These are phyloP conservation scores for Globisporangium cystogenes DNA, from an alignment of 352 stramenopile genomes.

Conservation along the genomic window DNA sequence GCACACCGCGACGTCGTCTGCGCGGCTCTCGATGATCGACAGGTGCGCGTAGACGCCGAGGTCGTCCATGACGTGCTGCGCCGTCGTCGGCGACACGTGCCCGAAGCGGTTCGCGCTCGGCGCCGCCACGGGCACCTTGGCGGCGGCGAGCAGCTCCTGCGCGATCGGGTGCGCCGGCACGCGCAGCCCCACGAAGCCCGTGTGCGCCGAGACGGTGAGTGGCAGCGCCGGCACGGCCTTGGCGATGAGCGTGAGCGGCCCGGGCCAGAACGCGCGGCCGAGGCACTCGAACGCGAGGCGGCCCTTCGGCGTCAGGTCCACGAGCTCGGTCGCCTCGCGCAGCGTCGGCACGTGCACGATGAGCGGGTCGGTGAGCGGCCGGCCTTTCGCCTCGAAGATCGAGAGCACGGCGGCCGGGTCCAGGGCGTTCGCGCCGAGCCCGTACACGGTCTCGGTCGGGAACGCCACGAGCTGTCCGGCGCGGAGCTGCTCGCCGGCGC, in stretches of 20 bases:
- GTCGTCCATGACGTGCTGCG: conserved; percentile 97
- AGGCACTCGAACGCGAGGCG: conserved; percentile 79
- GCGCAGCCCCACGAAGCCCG: conserved; percentile 96
- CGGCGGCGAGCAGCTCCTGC: conserved; percentile 81
- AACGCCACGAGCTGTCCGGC: conserved; percentile 89
- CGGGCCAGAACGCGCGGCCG: conserved; percentile 93
- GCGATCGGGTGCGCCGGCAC: conserved; percentile 93
- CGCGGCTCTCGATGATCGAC: conserved; percentile 70
- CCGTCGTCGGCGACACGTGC: conserved; percentile 96
- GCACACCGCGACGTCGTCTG: conserved; percentile 45
- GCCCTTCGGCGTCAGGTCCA: conserved; percentile 73
- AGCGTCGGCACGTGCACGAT: conserved; percentile 96
- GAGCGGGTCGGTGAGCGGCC: conserved; percentile 96
- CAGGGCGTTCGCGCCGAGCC: conserved; percentile 96
- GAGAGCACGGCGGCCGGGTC: conserved; percentile 90
- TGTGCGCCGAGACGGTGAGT: conserved; percentile 86
- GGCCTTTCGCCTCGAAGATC: conserved; percentile 95
- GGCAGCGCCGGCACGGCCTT: conserved; percentile 86
- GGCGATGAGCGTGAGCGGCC: conserved; percentile 96
- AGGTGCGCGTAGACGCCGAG: conserved; percentile 89
- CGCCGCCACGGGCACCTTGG: conserved; percentile 93
- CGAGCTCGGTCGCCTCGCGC: conserved; percentile 85
- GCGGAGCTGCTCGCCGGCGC: conserved; percentile 62
- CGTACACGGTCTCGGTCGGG: conserved; percentile 99
- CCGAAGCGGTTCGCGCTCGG: conserved; percentile 98